These are phyloP conservation scores for Pichia thaimueangensis DNA, from an alignment of 805 yeast genomes.

Conservation along the genomic window DNA sequence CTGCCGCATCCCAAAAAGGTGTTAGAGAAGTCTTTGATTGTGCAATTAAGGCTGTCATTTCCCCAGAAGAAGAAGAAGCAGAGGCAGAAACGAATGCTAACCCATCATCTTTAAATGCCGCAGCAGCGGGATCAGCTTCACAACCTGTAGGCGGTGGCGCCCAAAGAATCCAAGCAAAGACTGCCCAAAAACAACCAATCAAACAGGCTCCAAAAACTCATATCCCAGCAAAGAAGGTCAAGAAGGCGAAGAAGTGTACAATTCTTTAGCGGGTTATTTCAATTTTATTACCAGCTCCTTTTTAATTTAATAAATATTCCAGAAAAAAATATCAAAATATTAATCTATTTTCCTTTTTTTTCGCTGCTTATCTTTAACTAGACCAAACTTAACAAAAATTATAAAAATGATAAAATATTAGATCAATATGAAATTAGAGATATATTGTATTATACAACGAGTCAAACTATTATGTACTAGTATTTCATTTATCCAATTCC, in stretches of 20 bases:
- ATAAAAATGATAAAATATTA: too few relatives aligned
- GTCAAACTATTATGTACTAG: too few relatives aligned
- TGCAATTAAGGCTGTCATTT: conserved; percentile 66
- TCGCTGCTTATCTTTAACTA: too few relatives aligned
- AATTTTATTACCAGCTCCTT: too few relatives aligned
- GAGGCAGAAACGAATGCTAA: background rate
- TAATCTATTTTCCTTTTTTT: too few relatives aligned
- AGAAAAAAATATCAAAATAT: too few relatives aligned
- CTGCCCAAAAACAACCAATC: background rate
- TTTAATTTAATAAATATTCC: too few relatives aligned
- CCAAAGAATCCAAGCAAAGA: background rate
- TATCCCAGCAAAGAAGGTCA: conserved; percentile 21
- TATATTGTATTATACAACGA: too few relatives aligned
- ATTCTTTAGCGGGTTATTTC: conserved; percentile 39
- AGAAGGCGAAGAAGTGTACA: conserved; percentile 44
- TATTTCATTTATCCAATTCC: too few relatives aligned
- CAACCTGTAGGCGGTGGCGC: too few relatives aligned
- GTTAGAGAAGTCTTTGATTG: conserved; percentile 79
- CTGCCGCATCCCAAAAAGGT: conserved; percentile 85
- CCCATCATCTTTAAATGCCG: background rate
- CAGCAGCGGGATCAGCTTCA: conserved; percentile 5
- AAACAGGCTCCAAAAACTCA: conserved; percentile 12
- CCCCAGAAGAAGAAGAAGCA: conserved; percentile 35
- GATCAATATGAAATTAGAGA: too few relatives aligned
- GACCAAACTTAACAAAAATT: too few relatives aligned